phyloP scores from a whole-genome alignment of 805 yeast genomes.

The Spathaspora hagerdaliae region DNA sequence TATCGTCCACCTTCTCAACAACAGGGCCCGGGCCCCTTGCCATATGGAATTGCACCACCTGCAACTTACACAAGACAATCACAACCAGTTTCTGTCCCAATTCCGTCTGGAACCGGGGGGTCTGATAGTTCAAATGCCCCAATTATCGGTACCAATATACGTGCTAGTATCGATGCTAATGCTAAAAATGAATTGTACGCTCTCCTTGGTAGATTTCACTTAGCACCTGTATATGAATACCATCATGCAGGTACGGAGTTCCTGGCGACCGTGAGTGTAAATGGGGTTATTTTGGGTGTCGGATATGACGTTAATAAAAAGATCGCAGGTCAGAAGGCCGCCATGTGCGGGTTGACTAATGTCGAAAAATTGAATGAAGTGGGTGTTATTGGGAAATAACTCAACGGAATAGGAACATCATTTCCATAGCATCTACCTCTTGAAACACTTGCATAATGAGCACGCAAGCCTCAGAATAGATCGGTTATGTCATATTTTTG shows the following conservation, averaged over 20 bases:
- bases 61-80: background rate
- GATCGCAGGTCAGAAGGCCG: slow-evolving; percentile 36
- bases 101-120: background rate
- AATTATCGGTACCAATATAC: background rate
- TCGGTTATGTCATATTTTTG: no score
- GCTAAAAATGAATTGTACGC: slow-evolving; percentile 30
- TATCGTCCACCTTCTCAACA: background rate
- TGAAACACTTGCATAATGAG: no score
- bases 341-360: slow-evolving; percentile 24
- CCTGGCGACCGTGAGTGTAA: slow-evolving; percentile 24
- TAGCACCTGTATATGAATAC: slow-evolving; percentile 29
- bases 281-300: slow-evolving; percentile 25
- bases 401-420: background rate
- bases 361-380: slow-evolving; percentile 5
- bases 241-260: slow-evolving; percentile 15
- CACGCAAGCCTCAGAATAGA: no score
- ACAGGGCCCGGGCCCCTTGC: background rate
- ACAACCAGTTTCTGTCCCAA: background rate
- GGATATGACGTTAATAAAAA: slow-evolving; percentile 32
- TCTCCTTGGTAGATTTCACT: slow-evolving; percentile 15
- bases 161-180: slow-evolving; percentile 9
- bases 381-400: slow-evolving; percentile 3
- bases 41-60: slow-evolving; percentile 1
- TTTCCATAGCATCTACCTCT: no score
- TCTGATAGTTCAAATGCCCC: background rate